Evolutionary conservation across 179 eudicot species (phyloP).

Genomic region (Corrigiola litoralis): DNA sequence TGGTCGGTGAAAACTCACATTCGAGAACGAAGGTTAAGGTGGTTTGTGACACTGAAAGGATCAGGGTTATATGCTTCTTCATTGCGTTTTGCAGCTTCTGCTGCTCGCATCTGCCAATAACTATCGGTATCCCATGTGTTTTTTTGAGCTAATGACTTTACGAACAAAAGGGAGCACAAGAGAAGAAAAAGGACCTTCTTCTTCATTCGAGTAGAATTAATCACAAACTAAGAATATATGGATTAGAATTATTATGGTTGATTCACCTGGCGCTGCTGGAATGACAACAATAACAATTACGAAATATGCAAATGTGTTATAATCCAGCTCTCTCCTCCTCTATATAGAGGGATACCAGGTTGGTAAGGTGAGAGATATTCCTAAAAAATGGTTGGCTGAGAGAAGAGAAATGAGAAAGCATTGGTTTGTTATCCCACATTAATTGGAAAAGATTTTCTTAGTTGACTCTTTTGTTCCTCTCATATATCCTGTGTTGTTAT

Average conservation of each 20-base stretch:
- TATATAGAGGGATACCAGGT: slow-evolving; percentile 6
- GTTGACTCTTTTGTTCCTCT: too few relatives aligned
- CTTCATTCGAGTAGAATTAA: slow-evolving; percentile 22
- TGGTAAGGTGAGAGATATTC: not conserved
- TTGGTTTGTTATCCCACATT: too few relatives aligned
- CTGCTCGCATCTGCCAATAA: slow-evolving; percentile 24
- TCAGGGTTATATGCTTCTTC: slow-evolving; percentile 34
- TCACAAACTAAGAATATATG: not conserved
- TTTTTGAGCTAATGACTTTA: slow-evolving; percentile 10
- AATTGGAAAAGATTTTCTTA: too few relatives aligned
- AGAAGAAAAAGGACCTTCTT: slow-evolving; percentile 11
- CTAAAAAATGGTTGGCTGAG: too few relatives aligned
- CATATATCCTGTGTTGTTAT: too few relatives aligned
- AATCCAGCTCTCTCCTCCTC: too few relatives aligned
- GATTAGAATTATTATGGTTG: not conserved
- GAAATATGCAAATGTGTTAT: too few relatives aligned
- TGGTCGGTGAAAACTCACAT: slow-evolving; percentile 47
- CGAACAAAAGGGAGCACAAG: not conserved
- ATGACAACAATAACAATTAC: not conserved
- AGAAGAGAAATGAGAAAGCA: too few relatives aligned
- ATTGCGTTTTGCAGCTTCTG: slow-evolving; percentile 19
- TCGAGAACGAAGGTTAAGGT: slow-evolving; percentile 36
- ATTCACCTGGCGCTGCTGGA: slow-evolving; percentile 3
- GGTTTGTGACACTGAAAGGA: slow-evolving; percentile 42
- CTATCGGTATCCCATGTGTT: slow-evolving; percentile 14